These are phyloP conservation scores for Pigoraptor vietnamica DNA, from an alignment of 78 protist species.

Conservation along the genomic window DNA sequence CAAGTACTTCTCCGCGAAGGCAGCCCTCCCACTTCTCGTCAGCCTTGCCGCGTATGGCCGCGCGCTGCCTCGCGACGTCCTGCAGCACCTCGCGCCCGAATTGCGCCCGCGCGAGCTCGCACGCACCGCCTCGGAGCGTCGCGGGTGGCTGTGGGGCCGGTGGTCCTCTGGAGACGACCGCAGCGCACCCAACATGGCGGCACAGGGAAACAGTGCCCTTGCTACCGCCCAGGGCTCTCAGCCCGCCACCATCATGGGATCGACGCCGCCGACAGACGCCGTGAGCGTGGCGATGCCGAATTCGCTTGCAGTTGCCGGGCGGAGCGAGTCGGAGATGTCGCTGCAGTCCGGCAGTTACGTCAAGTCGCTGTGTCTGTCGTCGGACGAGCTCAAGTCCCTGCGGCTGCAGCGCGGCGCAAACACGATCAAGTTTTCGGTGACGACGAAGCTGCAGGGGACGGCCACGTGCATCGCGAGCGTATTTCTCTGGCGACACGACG, in stretches of 20 bases:
- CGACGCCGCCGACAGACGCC: background rate
- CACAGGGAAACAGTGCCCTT: background rate
- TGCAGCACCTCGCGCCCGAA: background rate
- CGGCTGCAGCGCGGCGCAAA: conserved; percentile 70
- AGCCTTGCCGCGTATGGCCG: background rate
- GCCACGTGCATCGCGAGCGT: conserved; percentile 20
- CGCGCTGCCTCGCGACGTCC: background rate
- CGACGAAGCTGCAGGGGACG: conserved; percentile 59
- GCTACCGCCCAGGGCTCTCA: too few species aligned
- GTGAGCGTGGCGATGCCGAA: background rate
- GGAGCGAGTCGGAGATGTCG: background rate
- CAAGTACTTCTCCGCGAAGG: background rate
- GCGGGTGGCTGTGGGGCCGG: background rate
- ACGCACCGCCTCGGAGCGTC: background rate
- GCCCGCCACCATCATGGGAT: too few species aligned
- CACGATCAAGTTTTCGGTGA: conserved; percentile 62
- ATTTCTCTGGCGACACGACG: conserved; percentile 56
- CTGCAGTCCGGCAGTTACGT: background rate
- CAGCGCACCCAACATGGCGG: background rate
- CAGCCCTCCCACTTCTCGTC: background rate
- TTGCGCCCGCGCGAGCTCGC: background rate
- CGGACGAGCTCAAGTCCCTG: conserved; percentile 23
- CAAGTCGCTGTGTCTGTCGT: background rate
- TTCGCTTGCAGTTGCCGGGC: background rate
- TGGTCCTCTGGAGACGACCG: background rate